A percentile compares a stretch with the other conserved stretches of the same genome.
Conservation (phyloP, 1,284 basidiomycete species). For the Ustilago sp. region DNA sequence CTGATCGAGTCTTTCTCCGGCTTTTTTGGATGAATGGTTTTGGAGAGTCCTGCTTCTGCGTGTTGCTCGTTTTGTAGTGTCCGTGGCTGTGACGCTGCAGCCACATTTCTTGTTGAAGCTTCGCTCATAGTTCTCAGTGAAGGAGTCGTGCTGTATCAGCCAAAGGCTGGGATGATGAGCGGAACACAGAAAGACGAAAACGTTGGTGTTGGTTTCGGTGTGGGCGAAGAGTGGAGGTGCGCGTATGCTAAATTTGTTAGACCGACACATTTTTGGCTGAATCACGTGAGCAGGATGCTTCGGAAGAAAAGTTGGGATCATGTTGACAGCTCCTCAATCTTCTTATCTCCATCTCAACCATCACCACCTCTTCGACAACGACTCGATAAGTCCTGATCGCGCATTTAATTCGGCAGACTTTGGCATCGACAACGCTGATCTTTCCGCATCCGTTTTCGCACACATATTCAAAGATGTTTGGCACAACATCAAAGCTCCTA, state of each 20-base stretch:
- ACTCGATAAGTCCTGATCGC: neutral
- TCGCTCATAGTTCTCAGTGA: neutral
- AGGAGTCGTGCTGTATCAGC: neutral
- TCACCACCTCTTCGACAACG: neutral
- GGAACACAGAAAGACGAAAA: neutral
- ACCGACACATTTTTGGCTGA: neutral
- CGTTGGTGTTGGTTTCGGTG: slow-evolving; percentile 13
- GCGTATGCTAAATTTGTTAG: slow-evolving; percentile 16
- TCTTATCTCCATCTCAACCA: slow-evolving; percentile 1
- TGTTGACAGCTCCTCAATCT: slow-evolving; percentile 16
- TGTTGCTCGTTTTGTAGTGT: neutral
- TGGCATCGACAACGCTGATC: neutral
- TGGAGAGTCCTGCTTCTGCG: slow-evolving; percentile 16
- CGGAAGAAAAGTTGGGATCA: slow-evolving; percentile 39
- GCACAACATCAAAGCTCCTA: slow-evolving; percentile 26
- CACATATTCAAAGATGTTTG: slow-evolving; percentile 24
- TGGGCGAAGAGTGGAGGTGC: slow-evolving; percentile 15
- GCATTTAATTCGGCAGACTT: neutral
- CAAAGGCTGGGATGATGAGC: neutral
- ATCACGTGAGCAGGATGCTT: slow-evolving; percentile 24
- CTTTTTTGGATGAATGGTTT: neutral
- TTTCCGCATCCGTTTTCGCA: neutral
- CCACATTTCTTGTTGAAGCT: neutral
- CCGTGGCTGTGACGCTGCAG: neutral
- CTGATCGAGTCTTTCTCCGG: neutral